Base-by-base conservation (phyloP, 352 stramenopile species). In the Lagenidium sp. region DNA sequence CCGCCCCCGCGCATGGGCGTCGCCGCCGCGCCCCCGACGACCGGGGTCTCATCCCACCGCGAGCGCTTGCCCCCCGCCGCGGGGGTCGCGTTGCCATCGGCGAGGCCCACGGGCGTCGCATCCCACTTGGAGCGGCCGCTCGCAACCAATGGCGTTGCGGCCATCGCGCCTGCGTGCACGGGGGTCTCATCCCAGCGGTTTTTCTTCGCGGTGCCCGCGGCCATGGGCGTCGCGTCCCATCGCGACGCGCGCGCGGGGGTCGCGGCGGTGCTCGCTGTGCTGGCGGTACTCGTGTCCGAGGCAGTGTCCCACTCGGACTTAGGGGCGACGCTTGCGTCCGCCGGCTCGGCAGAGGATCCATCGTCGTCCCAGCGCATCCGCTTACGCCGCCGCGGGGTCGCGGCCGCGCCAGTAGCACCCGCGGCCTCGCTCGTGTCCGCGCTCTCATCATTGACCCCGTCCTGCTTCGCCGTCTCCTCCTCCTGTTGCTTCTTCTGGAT, bases 41-140 rank as follows among this genome's bases (percentile, higher is more conserved):
- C 60, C 0, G 95, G 94, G 1, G 95, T 98, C 57, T 97, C 93
- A 67, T 98, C 96, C 96, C 96, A 99, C 23, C 96, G 81, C 18
- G 87, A 98, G 20, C 86, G 82, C 60, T 97, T 98, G 13, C 68
- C 65, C 12, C 68, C 76, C 19, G 68, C 60, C 12, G 61, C 65
- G 1, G 77, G 66, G 2, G 69, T 91, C 22, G 56, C 65, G 13
- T 65, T 73, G 11, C 53, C 69, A 36, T 71, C 48, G 22, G 62
- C 57, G 7, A 56, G 45, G 4, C 51, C 44, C 6, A 83, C 66
- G 3, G 95, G 93, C 16, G 95, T 98, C 36, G 91, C 90, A 59
- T 98, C 94, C 95, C 95, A 98, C 50, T 92, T 95, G 21, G 71
- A 84, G 16, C 50, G 24, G 12, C 44, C 50, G 0, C 50, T 45